Base-by-base conservation (phyloP, 208 protist species). In the Vickermania spadyakhi region DNA sequence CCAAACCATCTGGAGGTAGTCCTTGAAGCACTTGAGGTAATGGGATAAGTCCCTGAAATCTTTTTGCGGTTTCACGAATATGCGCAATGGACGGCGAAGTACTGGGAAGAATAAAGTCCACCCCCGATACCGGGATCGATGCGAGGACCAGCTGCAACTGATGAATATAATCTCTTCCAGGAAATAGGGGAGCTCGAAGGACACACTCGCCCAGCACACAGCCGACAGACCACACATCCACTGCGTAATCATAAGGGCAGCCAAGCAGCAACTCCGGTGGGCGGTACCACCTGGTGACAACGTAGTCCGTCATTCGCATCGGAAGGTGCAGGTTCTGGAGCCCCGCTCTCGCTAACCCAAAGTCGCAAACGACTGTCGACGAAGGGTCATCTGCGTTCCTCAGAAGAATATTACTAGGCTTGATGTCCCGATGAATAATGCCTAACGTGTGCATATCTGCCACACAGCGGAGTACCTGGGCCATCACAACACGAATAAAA, bases 141-240 rank as follows among this genome's bases (percentile, higher is more conserved):
- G 87, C 85, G 41, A 94, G 61, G 27, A 94, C 82, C 54, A 94
- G 77, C 73, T 91, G 78, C 63, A 94, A 76, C 70, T 95, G 88
- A 62, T 92, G 75, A 52, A 97, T 77, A 68, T 95, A 96, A 65
- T 94, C 86, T 0, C 82, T 71, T 3, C 91, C 91, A 36, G 81
- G 79, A 65, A 97, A 97, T 52, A 95, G 62, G 5, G 86, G 79
- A 0, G 75, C 68, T 30, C 76, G 74, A 23, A 88, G 85, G 3
- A 99, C 76, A 54, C 99, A 77, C 75, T 99, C 98, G 3, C 87
- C 97, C 49, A 99, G 96, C 49, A 99, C 99, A 68, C 98, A 99
- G 14, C 98, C 99, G 14, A 98, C 87, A 0, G 89, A 90, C 98
- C 98, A 99, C 18, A 99, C 62, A 72, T 99, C 99, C 55, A 99